These are phyloP conservation scores for Medicago lupulina DNA, from an alignment of 306 rosid species.

Conservation along the genomic window DNA sequence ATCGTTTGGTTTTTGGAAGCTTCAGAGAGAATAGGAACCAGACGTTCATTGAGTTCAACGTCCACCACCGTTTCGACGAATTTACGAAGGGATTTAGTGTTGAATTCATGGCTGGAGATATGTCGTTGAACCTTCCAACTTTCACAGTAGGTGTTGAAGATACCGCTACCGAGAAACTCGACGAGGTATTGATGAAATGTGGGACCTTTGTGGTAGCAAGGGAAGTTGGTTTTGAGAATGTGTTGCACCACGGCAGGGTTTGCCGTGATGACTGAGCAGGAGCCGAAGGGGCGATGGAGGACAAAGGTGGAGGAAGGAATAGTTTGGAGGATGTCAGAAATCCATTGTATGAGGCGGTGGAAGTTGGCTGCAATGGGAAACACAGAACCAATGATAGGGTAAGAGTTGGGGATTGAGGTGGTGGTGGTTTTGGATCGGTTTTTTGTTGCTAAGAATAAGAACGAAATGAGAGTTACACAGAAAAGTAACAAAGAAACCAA, in stretches of 20 bases:
- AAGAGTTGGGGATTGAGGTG: conserved; percentile 52
- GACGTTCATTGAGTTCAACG: conserved; percentile 54
- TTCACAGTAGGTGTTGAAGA: conserved; percentile 60
- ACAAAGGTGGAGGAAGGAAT: conserved; percentile 60
- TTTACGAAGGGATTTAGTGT: conserved; percentile 53
- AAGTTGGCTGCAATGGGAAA: conserved; percentile 47
- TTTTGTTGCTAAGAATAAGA: background rate
- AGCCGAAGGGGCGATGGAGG: conserved; percentile 51
- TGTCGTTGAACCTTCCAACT: conserved; percentile 71
- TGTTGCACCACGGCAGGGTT: conserved; percentile 67
- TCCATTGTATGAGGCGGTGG: conserved; percentile 57
- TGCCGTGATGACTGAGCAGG: conserved; percentile 54
- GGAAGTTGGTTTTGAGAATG: conserved; percentile 70
- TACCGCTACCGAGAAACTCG: conserved; percentile 71
- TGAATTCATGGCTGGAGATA: conserved; percentile 61
- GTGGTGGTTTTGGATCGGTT: background rate
- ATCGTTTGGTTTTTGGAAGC: background rate
- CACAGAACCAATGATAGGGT: conserved; percentile 60
- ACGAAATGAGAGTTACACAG: conserved; percentile 37
- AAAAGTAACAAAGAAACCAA: background rate
- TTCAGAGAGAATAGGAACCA: conserved; percentile 54
- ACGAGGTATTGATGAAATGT: conserved; percentile 12
- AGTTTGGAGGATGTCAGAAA: conserved; percentile 56
- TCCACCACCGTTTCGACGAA: conserved; percentile 71
- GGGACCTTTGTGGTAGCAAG: conserved; percentile 56